Evolutionary conservation across 805 yeast species (phyloP).

Genomic region (Brettanomyces anomalus): DNA sequence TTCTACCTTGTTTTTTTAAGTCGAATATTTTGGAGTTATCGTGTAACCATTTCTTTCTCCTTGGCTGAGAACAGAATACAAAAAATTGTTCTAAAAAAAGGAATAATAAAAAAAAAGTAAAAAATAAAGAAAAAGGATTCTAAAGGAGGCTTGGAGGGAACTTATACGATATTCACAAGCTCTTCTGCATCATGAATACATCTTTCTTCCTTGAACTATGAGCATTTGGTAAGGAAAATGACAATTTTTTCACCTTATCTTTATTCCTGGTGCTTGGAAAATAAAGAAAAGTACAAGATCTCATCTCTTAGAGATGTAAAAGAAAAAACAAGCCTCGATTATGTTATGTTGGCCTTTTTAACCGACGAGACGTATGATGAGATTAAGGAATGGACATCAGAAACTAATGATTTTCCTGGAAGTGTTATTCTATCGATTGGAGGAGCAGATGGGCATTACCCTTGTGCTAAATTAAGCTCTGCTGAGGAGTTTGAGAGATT

Average conservation of each 20-base stretch:
- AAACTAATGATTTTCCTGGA: conserved; percentile 12
- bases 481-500: conserved; percentile 12
- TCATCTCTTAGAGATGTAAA: conserved; percentile 12
- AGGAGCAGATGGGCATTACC: conserved; percentile 23
- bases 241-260: conserved; percentile 23
- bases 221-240: conserved; percentile 6
- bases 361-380: conserved; percentile 18
- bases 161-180: too few species aligned
- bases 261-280: conserved; percentile 21
- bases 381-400: conserved; percentile 18
- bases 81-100: too few species aligned
- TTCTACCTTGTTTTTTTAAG: too few species aligned
- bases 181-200: too few species aligned
- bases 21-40: too few species aligned
- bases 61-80: too few species aligned
- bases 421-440: conserved; percentile 23
- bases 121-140: background rate
- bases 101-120: too few species aligned
- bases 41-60: too few species aligned
- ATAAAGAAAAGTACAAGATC: conserved; percentile 10
- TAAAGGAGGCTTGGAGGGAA: too few species aligned
- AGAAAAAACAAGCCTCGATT: conserved; percentile 7
- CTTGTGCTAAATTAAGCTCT: conserved; percentile 6
- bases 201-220: too few species aligned
- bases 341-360: conserved; percentile 21